A percentile compares a stretch with the other conserved stretches of the same genome.
Evolutionary conservation across 495 filamentous ascomycete genomes (phyloP).

Genomic region (Penicillium waksmanii): DNA sequence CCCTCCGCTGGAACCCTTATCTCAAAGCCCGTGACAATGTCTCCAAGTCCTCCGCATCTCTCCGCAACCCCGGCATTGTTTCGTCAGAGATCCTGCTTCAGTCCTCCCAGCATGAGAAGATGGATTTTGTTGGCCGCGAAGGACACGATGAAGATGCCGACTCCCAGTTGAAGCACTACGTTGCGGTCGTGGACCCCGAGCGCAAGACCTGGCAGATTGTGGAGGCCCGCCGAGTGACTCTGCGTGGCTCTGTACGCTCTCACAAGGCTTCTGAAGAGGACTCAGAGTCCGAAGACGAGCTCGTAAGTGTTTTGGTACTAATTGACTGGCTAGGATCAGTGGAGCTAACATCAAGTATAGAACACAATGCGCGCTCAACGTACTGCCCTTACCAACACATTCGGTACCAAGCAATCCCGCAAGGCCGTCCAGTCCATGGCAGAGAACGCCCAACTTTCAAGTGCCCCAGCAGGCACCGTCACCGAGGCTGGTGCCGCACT

Average conservation of each 20-base stretch:
- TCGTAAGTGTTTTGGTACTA: slow-evolving; percentile 27
- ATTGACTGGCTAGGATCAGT: background rate
- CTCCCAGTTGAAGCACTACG: slow-evolving; percentile 76
- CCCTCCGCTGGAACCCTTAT: slow-evolving; percentile 66
- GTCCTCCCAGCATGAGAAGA: slow-evolving; percentile 71
- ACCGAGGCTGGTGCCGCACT: slow-evolving; percentile 63
- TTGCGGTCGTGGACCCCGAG: slow-evolving; percentile 80
- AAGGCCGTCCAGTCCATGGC: slow-evolving; percentile 78
- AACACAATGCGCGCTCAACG: slow-evolving; percentile 62
- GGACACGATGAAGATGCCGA: slow-evolving; percentile 63
- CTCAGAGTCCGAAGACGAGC: slow-evolving; percentile 41
- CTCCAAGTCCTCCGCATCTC: slow-evolving; percentile 35
- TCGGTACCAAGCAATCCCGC: slow-evolving; percentile 92
- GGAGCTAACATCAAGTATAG: slow-evolving; percentile 9
- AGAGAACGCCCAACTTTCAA: slow-evolving; percentile 73
- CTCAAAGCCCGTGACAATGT: slow-evolving; percentile 53
- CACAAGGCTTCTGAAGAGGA: slow-evolving; percentile 45
- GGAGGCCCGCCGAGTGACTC: slow-evolving; percentile 73
- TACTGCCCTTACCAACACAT: slow-evolving; percentile 79
- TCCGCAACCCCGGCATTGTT: slow-evolving; percentile 46
- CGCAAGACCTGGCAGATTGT: slow-evolving; percentile 73
- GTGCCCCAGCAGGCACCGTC: slow-evolving; percentile 50
- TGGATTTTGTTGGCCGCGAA: slow-evolving; percentile 84
- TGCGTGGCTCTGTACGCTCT: slow-evolving; percentile 66
- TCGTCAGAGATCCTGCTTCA: slow-evolving; percentile 73